Conservation (phyloP, 2,329 filamentous ascomycete species). For the Arthrobotrys iridis region DNA sequence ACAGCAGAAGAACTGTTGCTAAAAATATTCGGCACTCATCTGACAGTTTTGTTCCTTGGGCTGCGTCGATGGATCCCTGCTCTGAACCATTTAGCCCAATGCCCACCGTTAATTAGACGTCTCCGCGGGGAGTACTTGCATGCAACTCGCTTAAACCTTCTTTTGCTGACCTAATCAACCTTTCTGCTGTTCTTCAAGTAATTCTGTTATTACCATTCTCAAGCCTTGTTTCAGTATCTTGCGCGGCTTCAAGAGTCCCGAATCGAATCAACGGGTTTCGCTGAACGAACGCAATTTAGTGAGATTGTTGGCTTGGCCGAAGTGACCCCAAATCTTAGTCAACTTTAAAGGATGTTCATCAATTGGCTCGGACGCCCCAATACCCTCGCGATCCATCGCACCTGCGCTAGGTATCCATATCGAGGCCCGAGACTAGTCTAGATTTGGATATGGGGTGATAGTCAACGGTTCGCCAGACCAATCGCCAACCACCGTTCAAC, state of each 20-base stretch:
- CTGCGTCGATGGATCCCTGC: constrained; percentile 20
- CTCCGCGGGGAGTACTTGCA: constrained; percentile 20
- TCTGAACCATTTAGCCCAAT: constrained; percentile 25
- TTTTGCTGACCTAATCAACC: constrained; percentile 32
- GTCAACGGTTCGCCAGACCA: no score
- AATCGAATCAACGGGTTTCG: no score
- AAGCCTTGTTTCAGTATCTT: no score
- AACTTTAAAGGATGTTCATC: background rate
- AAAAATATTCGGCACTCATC: constrained; percentile 46
- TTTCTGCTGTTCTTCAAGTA: no score
- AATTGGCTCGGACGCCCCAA: background rate
- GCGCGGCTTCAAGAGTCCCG: no score
- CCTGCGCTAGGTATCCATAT: constrained; percentile 35
- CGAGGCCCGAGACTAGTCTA: constrained; percentile 34
- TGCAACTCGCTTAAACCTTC: constrained; percentile 21
- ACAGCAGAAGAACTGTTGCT: constrained; percentile 29
- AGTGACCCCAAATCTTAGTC: background rate
- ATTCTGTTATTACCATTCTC: no score
- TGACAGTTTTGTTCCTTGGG: constrained; percentile 33
- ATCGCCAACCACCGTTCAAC: no score
- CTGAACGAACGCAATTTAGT: no score
- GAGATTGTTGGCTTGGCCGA: no score
- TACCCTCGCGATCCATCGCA: constrained; percentile 22
- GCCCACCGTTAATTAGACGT: constrained; percentile 7
- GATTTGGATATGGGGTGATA: constrained; percentile 1